A percentile compares a stretch with the other conserved stretches of the same genome.
These are phyloP conservation scores for Penicillium vulpinum DNA, from an alignment of 2,329 filamentous ascomycete genomes.

Conservation along the genomic window DNA sequence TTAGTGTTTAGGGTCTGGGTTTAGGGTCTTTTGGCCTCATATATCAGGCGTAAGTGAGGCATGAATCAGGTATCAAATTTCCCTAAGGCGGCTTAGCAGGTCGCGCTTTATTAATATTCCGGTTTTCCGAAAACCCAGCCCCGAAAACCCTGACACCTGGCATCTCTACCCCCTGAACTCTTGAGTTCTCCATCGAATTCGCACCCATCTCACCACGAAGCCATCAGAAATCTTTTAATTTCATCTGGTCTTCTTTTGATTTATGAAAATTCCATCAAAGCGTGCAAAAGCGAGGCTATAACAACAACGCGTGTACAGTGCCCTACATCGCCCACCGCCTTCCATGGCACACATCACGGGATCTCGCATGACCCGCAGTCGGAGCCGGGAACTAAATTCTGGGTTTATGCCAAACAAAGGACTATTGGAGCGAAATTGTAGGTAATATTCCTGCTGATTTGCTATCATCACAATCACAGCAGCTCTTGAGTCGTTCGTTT, in stretches of 20 bases:
- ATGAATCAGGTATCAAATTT: neutral
- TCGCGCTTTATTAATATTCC: neutral
- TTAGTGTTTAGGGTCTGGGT: neutral
- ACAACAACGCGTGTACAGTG: neutral
- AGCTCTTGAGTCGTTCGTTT: neutral
- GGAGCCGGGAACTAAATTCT: conserved; percentile 37
- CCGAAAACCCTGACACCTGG: conserved; percentile 6
- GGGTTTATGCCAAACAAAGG: neutral
- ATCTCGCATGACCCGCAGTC: conserved; percentile 39
- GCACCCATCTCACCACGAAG: neutral
- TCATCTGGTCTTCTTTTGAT: neutral
- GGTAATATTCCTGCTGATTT: neutral
- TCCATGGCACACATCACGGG: conserved; percentile 3
- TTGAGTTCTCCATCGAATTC: neutral
- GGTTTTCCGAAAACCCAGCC: neutral
- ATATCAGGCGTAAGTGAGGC: neutral
- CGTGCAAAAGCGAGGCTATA: neutral
- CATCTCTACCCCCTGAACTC: neutral
- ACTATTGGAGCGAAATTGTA: neutral
- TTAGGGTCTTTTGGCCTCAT: too few relatives aligned
- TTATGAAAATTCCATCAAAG: neutral
- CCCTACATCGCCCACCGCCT: neutral
- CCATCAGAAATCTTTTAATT: neutral
- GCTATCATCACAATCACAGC: neutral
- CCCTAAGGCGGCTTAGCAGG: neutral